Evolutionary conservation across 2,329 filamentous ascomycete genomes (phyloP).

Genomic region (Colletotrichum somersetense): DNA sequence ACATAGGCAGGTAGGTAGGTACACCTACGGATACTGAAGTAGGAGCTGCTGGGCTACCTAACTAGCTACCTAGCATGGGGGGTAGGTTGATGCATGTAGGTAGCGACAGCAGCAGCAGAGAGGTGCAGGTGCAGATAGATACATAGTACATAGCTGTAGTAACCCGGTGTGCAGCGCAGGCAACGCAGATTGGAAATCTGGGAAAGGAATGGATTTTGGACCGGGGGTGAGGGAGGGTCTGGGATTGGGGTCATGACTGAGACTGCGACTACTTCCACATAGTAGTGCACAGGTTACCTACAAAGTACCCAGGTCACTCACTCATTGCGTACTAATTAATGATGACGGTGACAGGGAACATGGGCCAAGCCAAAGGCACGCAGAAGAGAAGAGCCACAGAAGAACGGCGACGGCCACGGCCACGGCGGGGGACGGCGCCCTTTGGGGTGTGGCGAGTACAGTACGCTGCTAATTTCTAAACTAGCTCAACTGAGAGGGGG

Average conservation of each 20-base stretch:
- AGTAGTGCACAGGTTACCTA: too few relatives aligned
- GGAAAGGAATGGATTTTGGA: constrained; percentile 12
- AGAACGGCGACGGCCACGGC: constrained; percentile 12
- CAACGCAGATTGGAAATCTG: constrained; percentile 30
- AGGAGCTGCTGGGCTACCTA: constrained; percentile 12
- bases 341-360: constrained; percentile 31
- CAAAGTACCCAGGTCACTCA: too few relatives aligned
- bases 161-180: constrained; percentile 33
- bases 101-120: constrained; percentile 10
- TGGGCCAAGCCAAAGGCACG: constrained; percentile 9
- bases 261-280: not conserved
- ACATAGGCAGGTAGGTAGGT: too few relatives aligned
- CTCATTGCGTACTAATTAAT: not conserved
- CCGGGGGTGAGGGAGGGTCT: constrained; percentile 8
- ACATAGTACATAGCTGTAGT: not conserved
- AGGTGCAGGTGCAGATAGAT: constrained; percentile 1
- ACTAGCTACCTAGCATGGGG: not conserved
- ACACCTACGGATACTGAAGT: not conserved
- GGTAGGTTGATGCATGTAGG: constrained; percentile 26
- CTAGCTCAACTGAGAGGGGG: not conserved
- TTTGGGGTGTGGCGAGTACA: constrained; percentile 25
- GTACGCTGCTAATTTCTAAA: not conserved
- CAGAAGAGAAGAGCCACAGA: constrained; percentile 25
- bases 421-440: constrained; percentile 6
- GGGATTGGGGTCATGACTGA: constrained; percentile 1